Conservation (phyloP, 1,139 yeast species). For the Wickerhamomyces sp. region DNA sequence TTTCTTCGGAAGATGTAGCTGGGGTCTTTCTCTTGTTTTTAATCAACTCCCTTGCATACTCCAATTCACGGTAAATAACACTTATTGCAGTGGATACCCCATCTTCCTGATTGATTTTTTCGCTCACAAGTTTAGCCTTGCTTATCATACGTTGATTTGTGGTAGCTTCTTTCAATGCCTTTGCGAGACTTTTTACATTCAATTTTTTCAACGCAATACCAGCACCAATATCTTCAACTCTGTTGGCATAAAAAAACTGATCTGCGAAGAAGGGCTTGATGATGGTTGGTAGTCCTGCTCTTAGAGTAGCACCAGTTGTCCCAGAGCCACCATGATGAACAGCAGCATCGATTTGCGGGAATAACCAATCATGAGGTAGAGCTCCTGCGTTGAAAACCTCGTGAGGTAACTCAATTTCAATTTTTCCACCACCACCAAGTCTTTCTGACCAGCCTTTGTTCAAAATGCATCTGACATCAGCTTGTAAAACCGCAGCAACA, state of each 20-base stretch:
- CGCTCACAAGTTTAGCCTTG: slow-evolving; percentile 60
- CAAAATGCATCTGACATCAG: slow-evolving; percentile 81
- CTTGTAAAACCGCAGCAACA: slow-evolving; percentile 66
- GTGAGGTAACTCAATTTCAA: slow-evolving; percentile 60
- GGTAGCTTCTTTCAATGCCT: slow-evolving; percentile 66
- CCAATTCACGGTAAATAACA: slow-evolving; percentile 70
- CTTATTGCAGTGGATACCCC: slow-evolving; percentile 80
- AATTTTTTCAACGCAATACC: slow-evolving; percentile 70
- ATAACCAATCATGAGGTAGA: slow-evolving; percentile 92
- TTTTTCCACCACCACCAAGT: slow-evolving; percentile 34
- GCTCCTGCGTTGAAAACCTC: slow-evolving; percentile 66
- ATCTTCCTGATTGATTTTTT: slow-evolving; percentile 57
- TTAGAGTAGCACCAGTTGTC: slow-evolving; percentile 86
- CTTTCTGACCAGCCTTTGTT: slow-evolving; percentile 97
- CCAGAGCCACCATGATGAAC: slow-evolving; percentile 99
- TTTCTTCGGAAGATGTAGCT: slow-evolving; percentile 8
- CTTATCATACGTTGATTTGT: slow-evolving; percentile 60
- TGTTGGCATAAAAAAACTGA: slow-evolving; percentile 82
- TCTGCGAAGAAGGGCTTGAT: slow-evolving; percentile 96
- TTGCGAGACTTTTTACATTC: slow-evolving; percentile 54
- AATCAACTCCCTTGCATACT: slow-evolving; percentile 60
- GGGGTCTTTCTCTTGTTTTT: slow-evolving; percentile 23
- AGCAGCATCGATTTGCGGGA: slow-evolving; percentile 84
- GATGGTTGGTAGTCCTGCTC: slow-evolving; percentile 85
- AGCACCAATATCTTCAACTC: slow-evolving; percentile 88